Evolutionary conservation across 495 filamentous ascomycete genomes (phyloP).

Genomic region (Apiosordaria backusii): DNA sequence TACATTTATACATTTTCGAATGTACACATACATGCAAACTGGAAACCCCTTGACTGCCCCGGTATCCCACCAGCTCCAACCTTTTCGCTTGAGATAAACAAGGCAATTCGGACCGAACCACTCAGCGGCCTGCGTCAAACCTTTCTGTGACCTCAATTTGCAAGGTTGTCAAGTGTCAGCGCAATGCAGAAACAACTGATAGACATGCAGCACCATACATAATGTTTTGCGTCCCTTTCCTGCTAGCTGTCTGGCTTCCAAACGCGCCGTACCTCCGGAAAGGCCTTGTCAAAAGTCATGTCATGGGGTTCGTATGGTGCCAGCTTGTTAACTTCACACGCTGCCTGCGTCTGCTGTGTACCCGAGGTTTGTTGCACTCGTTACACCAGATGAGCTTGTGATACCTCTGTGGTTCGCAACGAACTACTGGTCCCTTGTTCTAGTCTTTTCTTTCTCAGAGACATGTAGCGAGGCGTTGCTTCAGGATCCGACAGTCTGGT

Average conservation of each 20-base stretch:
- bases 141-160: no score
- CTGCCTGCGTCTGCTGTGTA: constrained; percentile 5
- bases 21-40: not conserved
- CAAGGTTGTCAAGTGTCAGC: not conserved
- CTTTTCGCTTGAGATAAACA: not conserved
- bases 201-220: not conserved
- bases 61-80: not conserved
- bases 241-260: not conserved
- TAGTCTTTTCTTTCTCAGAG: not conserved
- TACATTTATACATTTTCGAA: not conserved
- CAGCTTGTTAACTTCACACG: not conserved
- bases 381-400: constrained; percentile 8
- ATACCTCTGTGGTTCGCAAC: not conserved
- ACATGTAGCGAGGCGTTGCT: constrained; percentile 1
- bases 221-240: not conserved
- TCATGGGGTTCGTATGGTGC: not conserved
- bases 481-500: constrained; percentile 4
- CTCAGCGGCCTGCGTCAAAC: not conserved
- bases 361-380: constrained; percentile 1
- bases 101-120: not conserved
- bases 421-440: not conserved
- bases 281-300: not conserved
- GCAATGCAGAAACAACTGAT: not conserved
- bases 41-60: not conserved
- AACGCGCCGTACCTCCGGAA: not conserved